Evolutionary conservation across 441 rosid species (phyloP).

Genomic region (Adansonia madagascariensis): DNA sequence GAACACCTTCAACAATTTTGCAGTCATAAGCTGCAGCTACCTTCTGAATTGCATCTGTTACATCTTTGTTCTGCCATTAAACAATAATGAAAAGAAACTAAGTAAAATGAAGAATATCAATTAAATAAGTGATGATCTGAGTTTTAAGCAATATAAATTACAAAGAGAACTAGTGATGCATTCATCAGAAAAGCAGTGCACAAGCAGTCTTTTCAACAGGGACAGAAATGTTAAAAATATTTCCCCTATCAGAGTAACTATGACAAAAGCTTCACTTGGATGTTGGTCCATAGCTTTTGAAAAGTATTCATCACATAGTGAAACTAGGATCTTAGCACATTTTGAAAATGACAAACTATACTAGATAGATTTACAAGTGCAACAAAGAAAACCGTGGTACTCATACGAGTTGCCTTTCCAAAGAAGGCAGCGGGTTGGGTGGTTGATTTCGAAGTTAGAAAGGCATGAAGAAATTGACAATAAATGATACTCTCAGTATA

Average conservation of each 20-base stretch:
- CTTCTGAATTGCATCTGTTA: slow-evolving; percentile 90
- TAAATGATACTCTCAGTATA: slow-evolving; percentile 43
- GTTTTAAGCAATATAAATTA: neutral
- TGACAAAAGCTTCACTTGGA: slow-evolving; percentile 68
- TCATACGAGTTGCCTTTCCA: neutral
- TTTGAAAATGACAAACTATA: neutral
- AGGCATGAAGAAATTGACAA: neutral
- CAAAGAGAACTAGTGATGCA: neutral
- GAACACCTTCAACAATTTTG: slow-evolving; percentile 96
- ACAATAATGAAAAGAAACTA: neutral
- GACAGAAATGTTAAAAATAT: neutral
- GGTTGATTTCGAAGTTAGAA: neutral
- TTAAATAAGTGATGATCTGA: neutral
- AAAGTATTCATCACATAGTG: neutral
- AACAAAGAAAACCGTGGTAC: neutral
- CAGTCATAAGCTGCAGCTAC: slow-evolving; percentile 95
- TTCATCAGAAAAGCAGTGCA: neutral
- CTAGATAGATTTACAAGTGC: neutral
- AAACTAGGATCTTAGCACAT: neutral
- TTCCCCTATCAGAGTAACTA: slow-evolving; percentile 67
- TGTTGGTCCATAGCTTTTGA: slow-evolving; percentile 48
- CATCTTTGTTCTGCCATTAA: slow-evolving; percentile 80
- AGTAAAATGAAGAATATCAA: neutral
- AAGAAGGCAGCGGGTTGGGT: neutral
- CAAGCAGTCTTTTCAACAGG: neutral